Conservation (phyloP, 2,329 filamentous ascomycete species). For the Pseudodiploospora longispora region DNA sequence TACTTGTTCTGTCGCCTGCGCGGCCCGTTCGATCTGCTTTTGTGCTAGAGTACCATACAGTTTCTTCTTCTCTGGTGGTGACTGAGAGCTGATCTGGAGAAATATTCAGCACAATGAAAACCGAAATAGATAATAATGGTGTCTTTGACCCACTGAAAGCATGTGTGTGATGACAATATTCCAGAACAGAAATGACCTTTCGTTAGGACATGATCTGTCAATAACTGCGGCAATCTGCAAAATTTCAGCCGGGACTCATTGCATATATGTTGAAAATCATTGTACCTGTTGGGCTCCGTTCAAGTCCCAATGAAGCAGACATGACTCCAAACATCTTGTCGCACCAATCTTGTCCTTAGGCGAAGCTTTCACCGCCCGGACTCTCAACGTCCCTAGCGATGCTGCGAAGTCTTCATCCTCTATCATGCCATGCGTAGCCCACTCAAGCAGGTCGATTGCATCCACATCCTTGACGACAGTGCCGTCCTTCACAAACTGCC, state of each 20-base stretch:
- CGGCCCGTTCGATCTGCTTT: conserved; percentile 44
- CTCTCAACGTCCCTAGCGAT: conserved; percentile 42
- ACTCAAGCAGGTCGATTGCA: conserved; percentile 46
- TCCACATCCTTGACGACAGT: conserved; percentile 41
- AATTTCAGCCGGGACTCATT: conserved; percentile 4
- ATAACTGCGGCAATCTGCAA: conserved; percentile 46
- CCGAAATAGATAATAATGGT: not conserved
- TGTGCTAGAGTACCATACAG: conserved; percentile 43
- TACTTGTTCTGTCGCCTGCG: conserved; percentile 37
- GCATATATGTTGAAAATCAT: not conserved
- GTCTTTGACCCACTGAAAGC: conserved; percentile 36
- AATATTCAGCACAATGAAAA: not conserved
- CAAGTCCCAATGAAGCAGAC: conserved; percentile 47
- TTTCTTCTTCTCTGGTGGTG: conserved; percentile 39
- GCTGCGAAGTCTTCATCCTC: conserved; percentile 33
- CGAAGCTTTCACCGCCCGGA: conserved; percentile 44
- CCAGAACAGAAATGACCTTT: conserved; percentile 44
- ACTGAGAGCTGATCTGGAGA: conserved; percentile 36
- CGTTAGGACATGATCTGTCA: conserved; percentile 41
- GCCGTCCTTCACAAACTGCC: conserved; percentile 38
- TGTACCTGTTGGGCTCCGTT: conserved; percentile 48
- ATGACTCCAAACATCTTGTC: conserved; percentile 41
- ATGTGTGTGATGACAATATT: conserved; percentile 47
- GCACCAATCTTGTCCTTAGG: conserved; percentile 36
- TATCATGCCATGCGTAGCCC: conserved; percentile 35